Percentiles rank a stretch among this genome's conserved stretches.
Conservation (phyloP, 2,329 filamentous ascomycete species). For the Ceratocystis eucalypticola region DNA sequence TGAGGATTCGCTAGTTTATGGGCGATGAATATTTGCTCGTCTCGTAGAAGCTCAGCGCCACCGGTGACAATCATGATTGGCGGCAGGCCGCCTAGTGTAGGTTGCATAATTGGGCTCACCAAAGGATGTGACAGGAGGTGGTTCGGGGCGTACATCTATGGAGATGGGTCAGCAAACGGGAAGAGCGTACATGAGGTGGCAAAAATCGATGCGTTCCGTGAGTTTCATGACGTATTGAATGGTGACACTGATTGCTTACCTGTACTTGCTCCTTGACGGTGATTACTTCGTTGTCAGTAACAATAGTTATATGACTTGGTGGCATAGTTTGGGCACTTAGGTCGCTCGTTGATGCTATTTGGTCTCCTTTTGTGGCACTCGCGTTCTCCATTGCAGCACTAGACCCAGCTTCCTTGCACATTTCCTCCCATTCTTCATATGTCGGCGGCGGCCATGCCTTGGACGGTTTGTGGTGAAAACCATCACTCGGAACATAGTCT, state of each 20-base stretch:
- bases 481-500: slow-evolving; percentile 79
- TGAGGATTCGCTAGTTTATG: slow-evolving; percentile 83
- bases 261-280: slow-evolving; percentile 86
- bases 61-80: slow-evolving; percentile 77
- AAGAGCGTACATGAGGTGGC: neutral
- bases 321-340: neutral
- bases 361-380: neutral
- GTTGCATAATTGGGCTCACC: slow-evolving; percentile 78
- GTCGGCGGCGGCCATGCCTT: slow-evolving; percentile 87
- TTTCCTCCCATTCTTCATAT: slow-evolving; percentile 51
- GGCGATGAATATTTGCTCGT: slow-evolving; percentile 89
- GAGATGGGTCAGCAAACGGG: slow-evolving; percentile 23
- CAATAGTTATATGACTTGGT: slow-evolving; percentile 33
- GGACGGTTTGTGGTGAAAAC: slow-evolving; percentile 84
- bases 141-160: slow-evolving; percentile 66
- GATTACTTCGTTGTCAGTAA: slow-evolving; percentile 56
- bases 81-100: slow-evolving; percentile 77
- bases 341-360: slow-evolving; percentile 9
- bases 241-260: slow-evolving; percentile 31
- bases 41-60: slow-evolving; percentile 75
- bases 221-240: neutral
- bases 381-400: slow-evolving; percentile 25
- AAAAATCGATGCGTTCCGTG: neutral
- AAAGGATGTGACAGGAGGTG: slow-evolving; percentile 73
- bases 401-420: slow-evolving; percentile 34